Percentiles rank a stretch among this genome's conserved stretches.
phyloP scores from a whole-genome alignment of 345 rosid species.

The Camelina sativa region DNA sequence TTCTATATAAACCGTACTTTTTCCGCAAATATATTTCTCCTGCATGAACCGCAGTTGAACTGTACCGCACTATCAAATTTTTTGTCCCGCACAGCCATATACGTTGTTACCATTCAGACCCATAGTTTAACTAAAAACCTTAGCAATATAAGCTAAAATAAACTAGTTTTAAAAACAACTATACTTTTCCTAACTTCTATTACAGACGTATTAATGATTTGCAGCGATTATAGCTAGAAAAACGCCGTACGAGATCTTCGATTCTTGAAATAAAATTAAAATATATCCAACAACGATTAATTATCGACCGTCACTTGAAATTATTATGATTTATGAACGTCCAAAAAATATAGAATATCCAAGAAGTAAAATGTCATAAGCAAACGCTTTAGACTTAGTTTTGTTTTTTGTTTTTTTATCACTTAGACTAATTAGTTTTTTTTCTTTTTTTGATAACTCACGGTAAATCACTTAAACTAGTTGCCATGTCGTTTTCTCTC shows the following conservation, averaged over 20 bases:
- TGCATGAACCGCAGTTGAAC: too few relatives aligned
- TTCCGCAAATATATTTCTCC: too few relatives aligned
- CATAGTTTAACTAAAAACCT: neutral
- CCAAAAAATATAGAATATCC: slow-evolving; percentile 27
- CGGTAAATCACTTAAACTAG: neutral
- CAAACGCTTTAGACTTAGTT: slow-evolving; percentile 9
- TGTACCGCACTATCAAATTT: too few relatives aligned
- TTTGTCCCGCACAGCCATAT: too few relatives aligned
- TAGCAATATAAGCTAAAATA: neutral
- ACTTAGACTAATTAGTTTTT: too few relatives aligned
- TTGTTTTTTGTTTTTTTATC: too few relatives aligned
- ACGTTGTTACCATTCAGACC: too few relatives aligned
- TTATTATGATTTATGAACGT: slow-evolving; percentile 6
- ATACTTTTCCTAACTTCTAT: neutral
- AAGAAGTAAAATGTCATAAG: slow-evolving; percentile 24
- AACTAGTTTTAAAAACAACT: slow-evolving; percentile 1
- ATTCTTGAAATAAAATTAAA: neutral
- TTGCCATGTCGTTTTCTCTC: slow-evolving; percentile 15
- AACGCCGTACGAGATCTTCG: slow-evolving; percentile 26
- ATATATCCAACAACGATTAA: neutral
- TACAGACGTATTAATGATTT: neutral
- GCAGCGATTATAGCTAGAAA: slow-evolving; percentile 4
- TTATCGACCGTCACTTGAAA: slow-evolving; percentile 21
- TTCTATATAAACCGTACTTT: too few relatives aligned
- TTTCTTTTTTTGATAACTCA: too few relatives aligned